Evolutionary conservation across 768 basidiomycete genomes (phyloP), one percentile per base, ranked within the genome.

Genomic region (Hygrocybe punicea): DNA sequence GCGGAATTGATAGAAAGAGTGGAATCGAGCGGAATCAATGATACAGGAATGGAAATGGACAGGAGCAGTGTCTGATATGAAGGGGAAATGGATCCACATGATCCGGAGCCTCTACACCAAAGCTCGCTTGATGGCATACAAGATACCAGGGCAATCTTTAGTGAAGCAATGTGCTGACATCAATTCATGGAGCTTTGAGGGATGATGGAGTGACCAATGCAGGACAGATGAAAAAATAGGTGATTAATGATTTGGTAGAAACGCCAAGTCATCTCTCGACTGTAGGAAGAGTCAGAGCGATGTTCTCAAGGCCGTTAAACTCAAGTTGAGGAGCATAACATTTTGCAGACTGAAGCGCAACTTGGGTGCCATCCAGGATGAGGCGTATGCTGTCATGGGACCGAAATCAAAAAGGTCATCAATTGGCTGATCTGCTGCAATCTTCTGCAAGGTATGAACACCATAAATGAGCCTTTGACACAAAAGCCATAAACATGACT

Each of bases 181-280:
- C 0, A 60, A 37, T 5, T 53, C 1, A 11, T 49, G 19, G 0
- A 67, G 59, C 45, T 61, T 40, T 1, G 10, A 10, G 3, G 62
- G 66, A 21, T 29, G 44, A 49, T 68, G 64, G 2, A 57, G 51
- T 11, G 35, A 17, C 67, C 67, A 68, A 68, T 4, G 13, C 25
- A 16, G 37, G 21, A 48, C 67, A 68, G 14, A 67, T 24, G 44
- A 62, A 56, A 24, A 61, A 58, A 44, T 64, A 67, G 1, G 42
- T 57, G 34, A 67, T 66, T 1, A 67, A 49, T 11, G 35, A 13
- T n/a, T 60, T 58, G 11, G 61, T 56, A 10, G 55, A 54, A 16
- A 68, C 49, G 1, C 67, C 65, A 2, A 68, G 64, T 2, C 63
- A 62, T 34, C 58, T 51, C 40, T 67, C 64, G 24, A 63, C 55